Evolutionary conservation across 306 rosid species (phyloP).

Genomic region (Ceratonia siliqua): DNA sequence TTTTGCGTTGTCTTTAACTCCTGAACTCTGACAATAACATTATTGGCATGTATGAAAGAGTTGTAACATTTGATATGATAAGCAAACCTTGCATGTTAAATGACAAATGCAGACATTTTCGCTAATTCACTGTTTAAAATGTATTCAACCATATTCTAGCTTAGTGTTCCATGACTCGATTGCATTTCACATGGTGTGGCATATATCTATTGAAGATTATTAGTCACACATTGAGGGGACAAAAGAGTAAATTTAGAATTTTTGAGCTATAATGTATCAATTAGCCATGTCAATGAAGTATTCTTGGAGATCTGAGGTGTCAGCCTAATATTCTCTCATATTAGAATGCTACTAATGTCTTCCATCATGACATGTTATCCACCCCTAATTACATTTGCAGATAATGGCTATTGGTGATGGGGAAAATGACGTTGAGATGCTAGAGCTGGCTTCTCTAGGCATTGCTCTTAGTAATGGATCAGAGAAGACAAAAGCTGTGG

Average conservation of each 20-base stretch:
- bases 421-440: conserved; percentile 94
- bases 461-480: conserved; percentile 85
- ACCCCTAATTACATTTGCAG: conserved; percentile 36
- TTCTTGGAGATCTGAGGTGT: neutral
- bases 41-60: neutral
- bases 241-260: neutral
- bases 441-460: conserved; percentile 85
- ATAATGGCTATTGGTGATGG: conserved; percentile 98
- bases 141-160: neutral
- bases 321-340: neutral
- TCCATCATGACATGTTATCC: conserved; percentile 2
- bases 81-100: neutral
- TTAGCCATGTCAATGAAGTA: neutral
- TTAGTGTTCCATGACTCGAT: neutral
- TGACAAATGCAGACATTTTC: conserved; percentile 12
- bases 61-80: conserved; percentile 11
- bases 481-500: conserved; percentile 81
- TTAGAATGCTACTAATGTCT: neutral
- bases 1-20: neutral
- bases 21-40: conserved; percentile 8
- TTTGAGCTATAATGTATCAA: neutral
- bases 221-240: neutral
- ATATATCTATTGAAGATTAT: neutral
- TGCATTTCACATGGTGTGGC: neutral
- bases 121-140: neutral